phyloP scores from a whole-genome alignment of 805 yeast genomes.

The Saitoella complicata region DNA sequence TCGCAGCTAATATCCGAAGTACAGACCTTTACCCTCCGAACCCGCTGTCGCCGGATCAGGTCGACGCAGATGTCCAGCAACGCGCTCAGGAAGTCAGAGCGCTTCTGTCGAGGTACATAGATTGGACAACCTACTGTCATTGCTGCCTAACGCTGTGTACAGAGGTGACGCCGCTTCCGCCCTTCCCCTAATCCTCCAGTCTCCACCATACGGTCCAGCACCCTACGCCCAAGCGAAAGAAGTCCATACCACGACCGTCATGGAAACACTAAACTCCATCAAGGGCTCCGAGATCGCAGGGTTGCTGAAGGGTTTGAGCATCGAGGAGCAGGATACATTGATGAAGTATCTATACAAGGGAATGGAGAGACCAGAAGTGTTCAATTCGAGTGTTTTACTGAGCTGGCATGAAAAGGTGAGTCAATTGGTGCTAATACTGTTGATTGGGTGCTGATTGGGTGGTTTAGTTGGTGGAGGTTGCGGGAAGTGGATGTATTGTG shows the following conservation, averaged over 20 bases:
- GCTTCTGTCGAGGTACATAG: too few species aligned
- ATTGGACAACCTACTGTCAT: too few species aligned
- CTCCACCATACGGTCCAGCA: too few species aligned
- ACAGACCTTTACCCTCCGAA: too few species aligned
- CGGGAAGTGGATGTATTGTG: slow-evolving; percentile 1
- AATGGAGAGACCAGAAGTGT: slow-evolving; percentile 46
- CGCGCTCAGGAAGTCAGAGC: too few species aligned
- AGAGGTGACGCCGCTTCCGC: too few species aligned
- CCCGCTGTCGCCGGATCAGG: too few species aligned
- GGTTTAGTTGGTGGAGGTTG: slow-evolving; percentile 1
- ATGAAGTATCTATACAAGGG: slow-evolving; percentile 75
- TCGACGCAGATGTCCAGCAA: too few species aligned
- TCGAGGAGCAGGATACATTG: slow-evolving; percentile 58
- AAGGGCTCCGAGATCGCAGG: slow-evolving; percentile 49
- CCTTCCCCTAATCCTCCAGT: too few species aligned
- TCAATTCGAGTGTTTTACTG: slow-evolving; percentile 53
- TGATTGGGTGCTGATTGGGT: background rate
- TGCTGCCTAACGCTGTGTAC: too few species aligned
- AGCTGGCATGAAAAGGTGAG: slow-evolving; percentile 72
- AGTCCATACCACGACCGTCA: slow-evolving; percentile 37
- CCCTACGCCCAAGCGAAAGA: slow-evolving; percentile 11
- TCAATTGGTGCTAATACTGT: background rate
- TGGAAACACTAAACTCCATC: slow-evolving; percentile 55
- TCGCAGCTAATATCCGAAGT: too few species aligned
- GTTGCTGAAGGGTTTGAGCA: slow-evolving; percentile 40